Base-by-base conservation (phyloP, 257 asterid genomes). In the Marsdenia floribunda region DNA sequence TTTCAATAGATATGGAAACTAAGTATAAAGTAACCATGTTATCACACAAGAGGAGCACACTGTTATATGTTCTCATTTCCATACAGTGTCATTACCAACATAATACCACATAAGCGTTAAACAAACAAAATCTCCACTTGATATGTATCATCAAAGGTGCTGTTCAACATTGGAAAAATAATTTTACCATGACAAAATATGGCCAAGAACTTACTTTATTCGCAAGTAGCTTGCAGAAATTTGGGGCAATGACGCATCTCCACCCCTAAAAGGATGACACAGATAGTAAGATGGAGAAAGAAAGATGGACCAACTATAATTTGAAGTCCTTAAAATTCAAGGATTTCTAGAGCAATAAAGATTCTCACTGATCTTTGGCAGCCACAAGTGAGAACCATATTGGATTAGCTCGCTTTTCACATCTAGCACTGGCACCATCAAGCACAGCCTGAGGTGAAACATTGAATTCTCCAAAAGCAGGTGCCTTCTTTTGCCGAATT, bases 371-470 rank as follows among this genome's bases (percentile, higher is more conserved):
- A 70, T 90, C 91, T 73, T 87, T 92, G 29, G 90, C 81, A 72
- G 97, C 96, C 80, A 90, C 89, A 64, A 93, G 85, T 4, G 98
- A 89, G 84, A 95, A 92, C 99, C 99, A 95, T 76, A 95, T 81
- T 19, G 99, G 96, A 80, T 83, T 76, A 76, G 72, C 83, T 85
- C 82, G 87, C 83, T 87, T 80, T 63, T 89, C 94, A 44, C 81
- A 77, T 81, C 78, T 84, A 60, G 83, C 77, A 77, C 82, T 81
- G 78, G 79, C 81, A 79, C 88, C 90, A 83, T 95, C 92, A 14
- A 95, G 90, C 75, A 92, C 86, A 67, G 63, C 84, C 86, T 92
- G 97, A 24, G 98, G 89, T 67, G 93, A 78, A 75, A 89, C 78
- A 87, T 78, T 86, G 53, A 82, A 81, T 49, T 87, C 92, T 75